A percentile compares a stretch with the other conserved stretches of the same genome.
These are phyloP conservation scores for Sclerotinia nivalis DNA, from an alignment of 2,329 filamentous ascomycete species.

Conservation along the genomic window DNA sequence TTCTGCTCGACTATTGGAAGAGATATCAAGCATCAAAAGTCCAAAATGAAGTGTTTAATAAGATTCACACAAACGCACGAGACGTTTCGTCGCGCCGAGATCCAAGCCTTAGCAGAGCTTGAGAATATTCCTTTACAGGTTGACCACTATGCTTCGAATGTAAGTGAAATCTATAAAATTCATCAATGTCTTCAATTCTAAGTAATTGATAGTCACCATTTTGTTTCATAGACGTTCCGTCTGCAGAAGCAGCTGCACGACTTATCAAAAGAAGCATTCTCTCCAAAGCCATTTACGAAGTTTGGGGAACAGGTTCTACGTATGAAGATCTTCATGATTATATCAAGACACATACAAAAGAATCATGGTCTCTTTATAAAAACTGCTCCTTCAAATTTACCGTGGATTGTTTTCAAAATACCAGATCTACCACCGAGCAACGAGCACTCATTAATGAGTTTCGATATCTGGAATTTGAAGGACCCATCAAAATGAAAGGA, in stretches of 20 bases:
- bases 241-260: slow-evolving; percentile 61
- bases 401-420: slow-evolving; percentile 79
- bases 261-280: slow-evolving; percentile 79
- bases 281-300: slow-evolving; percentile 78
- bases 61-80: slow-evolving; percentile 89
- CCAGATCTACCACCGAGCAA: slow-evolving; percentile 63
- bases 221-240: slow-evolving; percentile 71
- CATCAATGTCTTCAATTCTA: slow-evolving; percentile 29
- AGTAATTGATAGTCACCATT: slow-evolving; percentile 70
- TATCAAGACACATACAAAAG: slow-evolving; percentile 58
- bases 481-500: slow-evolving; percentile 73
- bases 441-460: slow-evolving; percentile 81
- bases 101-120: slow-evolving; percentile 74
- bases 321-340: slow-evolving; percentile 69
- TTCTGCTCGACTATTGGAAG: not conserved
- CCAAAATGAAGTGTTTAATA: slow-evolving; percentile 74
- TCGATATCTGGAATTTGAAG: slow-evolving; percentile 73
- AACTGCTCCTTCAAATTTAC: slow-evolving; percentile 76
- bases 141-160: slow-evolving; percentile 71
- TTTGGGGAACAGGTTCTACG: slow-evolving; percentile 75
- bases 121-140: slow-evolving; percentile 69
- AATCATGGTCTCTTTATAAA: slow-evolving; percentile 68
- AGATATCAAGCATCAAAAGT: not conserved
- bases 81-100: slow-evolving; percentile 83
- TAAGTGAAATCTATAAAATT: slow-evolving; percentile 48